Conservation (phyloP, 1,284 basidiomycete genomes). For the Papiliotrema fonsecae region DNA sequence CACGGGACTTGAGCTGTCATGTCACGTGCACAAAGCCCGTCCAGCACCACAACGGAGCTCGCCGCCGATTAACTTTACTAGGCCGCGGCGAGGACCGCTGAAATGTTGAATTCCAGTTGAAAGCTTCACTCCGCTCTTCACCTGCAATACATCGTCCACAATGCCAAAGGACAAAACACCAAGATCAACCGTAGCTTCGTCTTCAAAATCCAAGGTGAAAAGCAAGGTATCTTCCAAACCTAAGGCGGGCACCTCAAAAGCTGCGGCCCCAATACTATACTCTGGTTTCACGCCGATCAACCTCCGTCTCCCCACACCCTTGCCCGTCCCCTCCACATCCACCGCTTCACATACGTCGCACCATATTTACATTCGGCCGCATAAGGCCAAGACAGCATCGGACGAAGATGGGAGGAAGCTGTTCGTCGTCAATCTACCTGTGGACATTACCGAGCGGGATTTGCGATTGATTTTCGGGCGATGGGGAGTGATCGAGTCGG, state of each 20-base stretch:
- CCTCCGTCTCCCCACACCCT: conserved; percentile 17
- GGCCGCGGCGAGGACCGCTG: too few relatives aligned
- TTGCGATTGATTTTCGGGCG: conserved; percentile 65
- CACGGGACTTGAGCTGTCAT: too few relatives aligned
- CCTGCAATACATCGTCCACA: too few relatives aligned
- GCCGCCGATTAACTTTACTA: too few relatives aligned
- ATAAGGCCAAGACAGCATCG: conserved; percentile 47
- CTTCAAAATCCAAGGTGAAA: neutral
- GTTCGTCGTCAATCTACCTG: conserved; percentile 79
- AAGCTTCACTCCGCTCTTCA: too few relatives aligned
- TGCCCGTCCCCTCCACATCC: conserved; percentile 22
- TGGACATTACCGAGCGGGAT: conserved; percentile 74
- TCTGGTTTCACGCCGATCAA: conserved; percentile 34
- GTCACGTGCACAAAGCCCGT: too few relatives aligned
- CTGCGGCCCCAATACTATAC: conserved; percentile 21
- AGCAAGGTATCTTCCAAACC: neutral
- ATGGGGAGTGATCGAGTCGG: conserved; percentile 69
- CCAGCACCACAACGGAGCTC: too few relatives aligned
- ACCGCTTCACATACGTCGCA: conserved; percentile 26
- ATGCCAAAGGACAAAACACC: conserved; percentile 2
- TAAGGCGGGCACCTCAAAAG: neutral
- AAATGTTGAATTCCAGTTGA: too few relatives aligned
- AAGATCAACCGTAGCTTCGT: neutral
- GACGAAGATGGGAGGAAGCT: conserved; percentile 59
- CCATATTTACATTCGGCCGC: conserved; percentile 40